Evolutionary conservation across 129 eudicot species (phyloP).

Genomic region (Mikania micrantha): DNA sequence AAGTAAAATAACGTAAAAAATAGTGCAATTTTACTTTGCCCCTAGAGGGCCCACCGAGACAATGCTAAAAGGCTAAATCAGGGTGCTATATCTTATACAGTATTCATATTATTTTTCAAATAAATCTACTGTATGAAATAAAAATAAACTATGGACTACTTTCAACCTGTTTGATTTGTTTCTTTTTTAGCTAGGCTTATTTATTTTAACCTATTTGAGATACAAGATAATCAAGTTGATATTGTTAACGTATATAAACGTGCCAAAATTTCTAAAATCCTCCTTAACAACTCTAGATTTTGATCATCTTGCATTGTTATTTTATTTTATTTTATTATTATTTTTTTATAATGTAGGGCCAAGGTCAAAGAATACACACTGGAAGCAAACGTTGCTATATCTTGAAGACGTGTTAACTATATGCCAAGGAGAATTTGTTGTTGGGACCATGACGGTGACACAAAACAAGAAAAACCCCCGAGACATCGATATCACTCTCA

Average conservation of each 20-base stretch:
- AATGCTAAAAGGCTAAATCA: too few species aligned
- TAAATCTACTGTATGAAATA: neutral
- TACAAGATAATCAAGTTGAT: neutral
- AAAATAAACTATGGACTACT: neutral
- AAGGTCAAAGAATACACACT: slow-evolving; percentile 78
- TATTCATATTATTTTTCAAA: neutral
- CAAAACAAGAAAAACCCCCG: slow-evolving; percentile 97
- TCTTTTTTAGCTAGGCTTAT: neutral
- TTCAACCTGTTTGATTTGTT: neutral
- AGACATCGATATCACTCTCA: slow-evolving; percentile 73
- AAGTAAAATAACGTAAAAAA: too few species aligned
- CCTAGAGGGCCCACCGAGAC: too few species aligned
- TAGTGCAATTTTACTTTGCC: too few species aligned
- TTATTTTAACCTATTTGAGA: neutral
- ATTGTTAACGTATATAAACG: neutral
- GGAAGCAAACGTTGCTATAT: slow-evolving; percentile 96
- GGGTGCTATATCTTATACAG: neutral
- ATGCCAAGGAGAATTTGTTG: slow-evolving; percentile 74
- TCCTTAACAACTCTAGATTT: neutral
- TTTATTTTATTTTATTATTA: too few species aligned
- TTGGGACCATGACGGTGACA: slow-evolving; percentile 69
- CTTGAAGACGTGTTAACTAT: slow-evolving; percentile 83
- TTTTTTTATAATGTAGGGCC: slow-evolving; percentile 51
- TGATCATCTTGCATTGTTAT: neutral
- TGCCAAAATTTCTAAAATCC: neutral